Base-by-base conservation (phyloP, 352 stramenopile species). In the Phytopythium ostracodes region DNA sequence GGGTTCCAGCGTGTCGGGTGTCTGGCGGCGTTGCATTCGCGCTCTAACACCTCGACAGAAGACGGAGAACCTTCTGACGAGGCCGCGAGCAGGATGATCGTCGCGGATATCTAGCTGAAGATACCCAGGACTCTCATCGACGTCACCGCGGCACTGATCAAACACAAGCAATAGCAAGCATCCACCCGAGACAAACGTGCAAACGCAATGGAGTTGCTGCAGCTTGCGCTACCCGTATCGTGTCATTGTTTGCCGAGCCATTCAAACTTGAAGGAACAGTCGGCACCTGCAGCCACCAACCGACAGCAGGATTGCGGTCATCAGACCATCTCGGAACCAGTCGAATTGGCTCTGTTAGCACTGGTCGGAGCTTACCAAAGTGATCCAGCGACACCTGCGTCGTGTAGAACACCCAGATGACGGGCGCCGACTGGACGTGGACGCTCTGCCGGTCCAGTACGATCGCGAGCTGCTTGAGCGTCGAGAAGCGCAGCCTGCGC, bases 331-430 rank as follows among this genome's bases (percentile, higher is more conserved):
- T n/a, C n/a, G n/a, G n/a, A n/a, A n/a, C n/a, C n/a, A n/a, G n/a
- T n/a, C n/a, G n/a, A n/a, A n/a, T n/a, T n/a, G n/a, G n/a, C n/a
- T n/a, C n/a, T n/a, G n/a, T n/a, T n/a, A n/a, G n/a, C n/a, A n/a
- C n/a, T n/a, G n/a, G n/a, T n/a, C n/a, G n/a, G 17, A 43, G 36
- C 53, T 22, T 60, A 72, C 70, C 59, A 14, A 60, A 60, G 38
- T 73, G 70, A 17, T 73, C 52, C 2, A 73, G 55, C 1, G 64
- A 66, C 1, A 67, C 51, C 40, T 72, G 64, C 3, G 58, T 62
- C 25, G 63, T 70, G 18, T 66, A 65, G 27, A 72, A 72, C 12
- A 72, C 62, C 68, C 68, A 75, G 35, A 75, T 40, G 14, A 54
- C 61, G n/a, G 71, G 52, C 31, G 66, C 65, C 8, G 56, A 50